These are phyloP conservation scores for Ceratobasidium theobromae DNA, from an alignment of 1,284 basidiomycete genomes.

Conservation along the genomic window DNA sequence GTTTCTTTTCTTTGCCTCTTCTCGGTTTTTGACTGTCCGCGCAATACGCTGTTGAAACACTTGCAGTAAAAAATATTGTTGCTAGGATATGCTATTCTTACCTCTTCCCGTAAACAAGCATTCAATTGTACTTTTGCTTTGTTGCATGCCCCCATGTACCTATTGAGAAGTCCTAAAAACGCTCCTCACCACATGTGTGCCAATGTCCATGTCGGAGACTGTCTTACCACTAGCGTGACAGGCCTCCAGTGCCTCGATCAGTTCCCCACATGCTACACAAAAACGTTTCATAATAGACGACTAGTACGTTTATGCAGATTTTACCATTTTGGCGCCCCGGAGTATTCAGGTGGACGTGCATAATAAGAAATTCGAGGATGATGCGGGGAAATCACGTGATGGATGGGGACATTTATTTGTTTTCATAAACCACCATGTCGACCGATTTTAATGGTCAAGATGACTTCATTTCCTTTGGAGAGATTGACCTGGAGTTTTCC, in stretches of 20 bases:
- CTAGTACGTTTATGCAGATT: background rate
- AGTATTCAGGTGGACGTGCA: conserved; percentile 17
- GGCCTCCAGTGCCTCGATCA: conserved; percentile 20
- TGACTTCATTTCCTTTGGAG: conserved; percentile 60
- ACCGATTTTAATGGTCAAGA: conserved; percentile 40
- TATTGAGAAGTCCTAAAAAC: conserved; percentile 29
- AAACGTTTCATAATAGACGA: background rate
- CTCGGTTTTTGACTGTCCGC: conserved; percentile 68
- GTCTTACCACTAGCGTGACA: conserved; percentile 26
- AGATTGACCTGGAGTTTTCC: conserved; percentile 39
- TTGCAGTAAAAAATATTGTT: conserved; percentile 6
- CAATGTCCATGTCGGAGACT: background rate
- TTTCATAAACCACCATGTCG: conserved; percentile 8
- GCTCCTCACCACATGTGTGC: background rate
- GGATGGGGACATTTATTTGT: background rate
- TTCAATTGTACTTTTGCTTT: conserved; percentile 68
- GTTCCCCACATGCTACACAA: conserved; percentile 24
- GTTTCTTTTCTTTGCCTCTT: conserved; percentile 60
- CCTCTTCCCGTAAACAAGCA: conserved; percentile 74
- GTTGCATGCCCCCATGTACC: conserved; percentile 55
- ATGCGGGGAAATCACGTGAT: background rate
- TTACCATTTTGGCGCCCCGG: conserved; percentile 22
- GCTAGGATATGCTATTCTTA: conserved; percentile 44
- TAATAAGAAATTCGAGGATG: background rate
- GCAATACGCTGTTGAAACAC: conserved; percentile 57